Conservation (phyloP, 257 asterid genomes). For the Solanum tacnaense region DNA sequence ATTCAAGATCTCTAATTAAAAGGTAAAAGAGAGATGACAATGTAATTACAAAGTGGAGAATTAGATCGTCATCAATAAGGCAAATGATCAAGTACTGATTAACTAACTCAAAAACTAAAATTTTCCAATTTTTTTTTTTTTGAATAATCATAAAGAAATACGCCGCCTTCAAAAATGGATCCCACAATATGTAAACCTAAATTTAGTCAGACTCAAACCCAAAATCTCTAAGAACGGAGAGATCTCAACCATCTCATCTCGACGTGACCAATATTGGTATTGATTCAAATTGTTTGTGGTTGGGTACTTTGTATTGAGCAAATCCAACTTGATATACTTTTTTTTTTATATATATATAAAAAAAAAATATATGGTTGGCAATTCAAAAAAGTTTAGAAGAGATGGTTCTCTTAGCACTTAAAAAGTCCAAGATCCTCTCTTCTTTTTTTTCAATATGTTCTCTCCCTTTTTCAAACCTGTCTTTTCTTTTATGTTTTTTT, state of each 20-base stretch:
- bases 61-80: not conserved
- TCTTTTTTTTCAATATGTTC: not conserved
- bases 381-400: constrained; percentile 10
- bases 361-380: constrained; percentile 2
- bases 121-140: not conserved
- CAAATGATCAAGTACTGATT: not conserved
- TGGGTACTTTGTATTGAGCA: constrained; percentile 12
- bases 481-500: not conserved
- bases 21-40: not conserved
- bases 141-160: not conserved
- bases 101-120: not conserved
- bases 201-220: not conserved
- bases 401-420: constrained; percentile 24
- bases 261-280: not conserved
- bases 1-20: not conserved
- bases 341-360: not conserved
- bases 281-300: constrained; percentile 25
- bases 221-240: not conserved
- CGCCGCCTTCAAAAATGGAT: not conserved
- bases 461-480: not conserved
- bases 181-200: too few species aligned
- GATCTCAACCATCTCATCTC: rapidly evolving
- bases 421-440: constrained; percentile 1
- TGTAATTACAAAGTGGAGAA: not conserved
- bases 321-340: not conserved